These are phyloP conservation scores for Sugiyamaella sp. DNA, from an alignment of 1,139 yeast species.

Conservation along the genomic window DNA sequence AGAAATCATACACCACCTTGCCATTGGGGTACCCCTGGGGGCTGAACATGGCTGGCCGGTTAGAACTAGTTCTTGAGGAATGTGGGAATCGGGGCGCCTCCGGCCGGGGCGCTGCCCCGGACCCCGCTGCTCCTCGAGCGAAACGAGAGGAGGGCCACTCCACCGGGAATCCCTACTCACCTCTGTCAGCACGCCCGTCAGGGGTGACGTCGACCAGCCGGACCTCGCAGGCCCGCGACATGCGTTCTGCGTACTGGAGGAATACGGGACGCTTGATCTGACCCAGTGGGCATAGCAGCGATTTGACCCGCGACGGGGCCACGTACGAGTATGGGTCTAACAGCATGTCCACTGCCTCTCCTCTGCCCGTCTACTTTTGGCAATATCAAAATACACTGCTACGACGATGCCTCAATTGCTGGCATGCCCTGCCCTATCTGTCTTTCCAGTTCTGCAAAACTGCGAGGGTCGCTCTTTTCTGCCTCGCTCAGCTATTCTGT, in stretches of 20 bases:
- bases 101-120: not conserved
- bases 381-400: too few species aligned
- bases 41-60: constrained; percentile 53
- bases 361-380: too few species aligned
- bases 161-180: constrained; percentile 27
- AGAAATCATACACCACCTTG: constrained; percentile 60
- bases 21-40: constrained; percentile 89
- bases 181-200: constrained; percentile 51
- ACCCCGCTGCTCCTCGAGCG: not conserved
- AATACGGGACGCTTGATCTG: constrained; percentile 55
- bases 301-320: constrained; percentile 66
- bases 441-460: not conserved
- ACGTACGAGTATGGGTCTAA: constrained; percentile 50
- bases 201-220: constrained; percentile 76
- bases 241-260: constrained; percentile 48
- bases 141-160: not conserved
- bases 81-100: not conserved
- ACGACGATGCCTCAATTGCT: too few species aligned
- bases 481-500: too few species aligned
- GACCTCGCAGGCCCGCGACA: constrained; percentile 62
- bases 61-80: constrained; percentile 1
- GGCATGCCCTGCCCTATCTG: too few species aligned
- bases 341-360: too few species aligned
- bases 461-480: not conserved
- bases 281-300: constrained; percentile 73